Evolutionary conservation across 495 filamentous ascomycete genomes (phyloP).

Genomic region (Astrothelium macrocarpum): DNA sequence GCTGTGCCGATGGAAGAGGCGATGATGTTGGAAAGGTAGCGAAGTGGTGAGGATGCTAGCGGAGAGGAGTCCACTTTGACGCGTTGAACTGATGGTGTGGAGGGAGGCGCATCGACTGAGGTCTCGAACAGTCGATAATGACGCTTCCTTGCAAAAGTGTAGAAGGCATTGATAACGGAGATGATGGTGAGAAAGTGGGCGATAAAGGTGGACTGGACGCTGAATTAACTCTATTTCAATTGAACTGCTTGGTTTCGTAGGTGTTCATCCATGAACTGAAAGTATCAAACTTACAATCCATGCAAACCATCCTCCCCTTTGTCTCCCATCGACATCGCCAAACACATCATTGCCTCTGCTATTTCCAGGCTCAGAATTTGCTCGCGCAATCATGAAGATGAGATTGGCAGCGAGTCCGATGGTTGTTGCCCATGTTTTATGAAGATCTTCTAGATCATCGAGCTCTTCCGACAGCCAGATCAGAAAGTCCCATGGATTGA

Average conservation of each 20-base stretch:
- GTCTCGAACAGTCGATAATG: constrained; percentile 88
- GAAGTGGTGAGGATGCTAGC: constrained; percentile 64
- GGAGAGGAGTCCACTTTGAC: constrained; percentile 88
- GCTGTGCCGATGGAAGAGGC: constrained; percentile 49
- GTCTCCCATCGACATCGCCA: constrained; percentile 49
- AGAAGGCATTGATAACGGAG: constrained; percentile 64
- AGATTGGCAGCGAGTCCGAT: constrained; percentile 69
- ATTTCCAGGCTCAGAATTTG: constrained; percentile 49
- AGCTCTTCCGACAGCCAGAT: constrained; percentile 85
- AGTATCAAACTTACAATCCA: constrained; percentile 59
- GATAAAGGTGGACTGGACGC: constrained; percentile 51
- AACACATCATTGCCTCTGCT: constrained; percentile 70
- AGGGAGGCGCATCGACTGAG: constrained; percentile 60
- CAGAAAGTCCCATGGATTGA: constrained; percentile 82
- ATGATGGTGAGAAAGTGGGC: constrained; percentile 56
- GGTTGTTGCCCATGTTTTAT: constrained; percentile 60
- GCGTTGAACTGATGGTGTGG: constrained; percentile 78
- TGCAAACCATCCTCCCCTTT: constrained; percentile 50
- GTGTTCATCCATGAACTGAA: too few species aligned
- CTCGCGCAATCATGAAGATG: constrained; percentile 69
- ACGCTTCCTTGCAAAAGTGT: constrained; percentile 72
- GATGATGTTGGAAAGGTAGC: constrained; percentile 61
- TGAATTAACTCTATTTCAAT: constrained; percentile 10
- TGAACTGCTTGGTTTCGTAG: too few species aligned
- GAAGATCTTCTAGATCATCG: constrained; percentile 75